A percentile compares a stretch with the other conserved stretches of the same genome.
phyloP scores from a whole-genome alignment of 2,329 filamentous ascomycete species.

The Lizonia empirigonia region DNA sequence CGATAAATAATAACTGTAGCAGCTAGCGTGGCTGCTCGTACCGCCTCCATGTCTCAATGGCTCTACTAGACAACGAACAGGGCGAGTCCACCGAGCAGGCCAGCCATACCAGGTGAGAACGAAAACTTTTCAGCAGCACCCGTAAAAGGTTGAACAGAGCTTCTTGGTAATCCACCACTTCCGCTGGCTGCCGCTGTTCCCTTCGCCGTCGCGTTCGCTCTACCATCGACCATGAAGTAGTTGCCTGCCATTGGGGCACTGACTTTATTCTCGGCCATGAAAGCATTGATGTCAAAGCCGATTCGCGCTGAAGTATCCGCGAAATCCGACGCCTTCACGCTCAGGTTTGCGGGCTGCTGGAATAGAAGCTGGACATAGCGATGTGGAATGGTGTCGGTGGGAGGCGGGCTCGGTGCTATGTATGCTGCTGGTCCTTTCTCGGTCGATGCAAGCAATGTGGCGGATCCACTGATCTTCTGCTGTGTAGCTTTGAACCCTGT shows the following conservation, averaged over 20 bases:
- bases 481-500: slow-evolving; percentile 43
- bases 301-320: slow-evolving; percentile 28
- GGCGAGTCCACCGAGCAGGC: slow-evolving; percentile 14
- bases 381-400: slow-evolving; percentile 41
- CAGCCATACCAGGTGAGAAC: slow-evolving; percentile 10
- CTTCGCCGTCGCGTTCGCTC: slow-evolving; percentile 19
- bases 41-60: neutral
- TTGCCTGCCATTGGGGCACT: slow-evolving; percentile 40
- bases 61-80: slow-evolving; percentile 8
- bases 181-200: slow-evolving; percentile 23
- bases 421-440: slow-evolving; percentile 41
- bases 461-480: slow-evolving; percentile 28
- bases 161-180: slow-evolving; percentile 23
- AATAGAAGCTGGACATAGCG: slow-evolving; percentile 46
- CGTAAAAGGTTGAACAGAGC: slow-evolving; percentile 23
- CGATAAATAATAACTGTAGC: neutral
- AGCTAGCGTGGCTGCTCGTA: neutral
- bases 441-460: slow-evolving; percentile 34
- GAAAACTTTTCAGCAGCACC: slow-evolving; percentile 17
- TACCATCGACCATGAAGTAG: slow-evolving; percentile 45
- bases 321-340: slow-evolving; percentile 31
- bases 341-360: slow-evolving; percentile 34
- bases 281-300: slow-evolving; percentile 37
- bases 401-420: slow-evolving; percentile 40
- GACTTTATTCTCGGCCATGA: slow-evolving; percentile 34